Conservation (phyloP, 495 filamentous ascomycete genomes). For the Pseudevernia furfuracea region DNA sequence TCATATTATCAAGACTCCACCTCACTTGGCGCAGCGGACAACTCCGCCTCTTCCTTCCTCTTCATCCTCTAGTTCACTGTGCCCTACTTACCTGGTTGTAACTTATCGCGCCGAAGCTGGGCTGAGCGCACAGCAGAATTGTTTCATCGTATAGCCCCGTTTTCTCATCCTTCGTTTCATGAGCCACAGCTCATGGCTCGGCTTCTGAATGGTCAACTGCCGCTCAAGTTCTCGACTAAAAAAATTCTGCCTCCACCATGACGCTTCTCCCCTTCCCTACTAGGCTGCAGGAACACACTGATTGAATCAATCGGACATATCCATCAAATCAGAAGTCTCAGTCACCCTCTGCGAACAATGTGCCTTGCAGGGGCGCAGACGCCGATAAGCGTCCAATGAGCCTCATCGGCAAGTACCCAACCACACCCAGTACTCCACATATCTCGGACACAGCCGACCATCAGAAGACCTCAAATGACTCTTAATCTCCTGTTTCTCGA, state of each 20-base stretch:
- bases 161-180: background rate
- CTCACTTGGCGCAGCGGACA: background rate
- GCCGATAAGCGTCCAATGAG: background rate
- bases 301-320: background rate
- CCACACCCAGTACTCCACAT: background rate
- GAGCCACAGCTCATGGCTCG: background rate
- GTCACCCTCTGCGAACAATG: background rate
- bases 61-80: background rate
- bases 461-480: slow-evolving; percentile 5
- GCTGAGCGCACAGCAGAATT: background rate
- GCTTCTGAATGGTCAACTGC: background rate
- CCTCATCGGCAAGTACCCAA: background rate
- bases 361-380: slow-evolving; percentile 3
- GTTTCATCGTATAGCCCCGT: background rate
- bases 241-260: background rate
- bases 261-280: background rate
- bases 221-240: background rate
- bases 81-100: background rate
- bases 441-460: background rate
- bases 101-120: background rate
- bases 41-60: background rate
- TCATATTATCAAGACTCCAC: background rate
- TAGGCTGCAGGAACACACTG: background rate
- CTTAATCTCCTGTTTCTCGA: background rate
- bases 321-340: background rate